phyloP scores from a whole-genome alignment of 169 alveolate genomes.

The Plasmodium relictum region DNA sequence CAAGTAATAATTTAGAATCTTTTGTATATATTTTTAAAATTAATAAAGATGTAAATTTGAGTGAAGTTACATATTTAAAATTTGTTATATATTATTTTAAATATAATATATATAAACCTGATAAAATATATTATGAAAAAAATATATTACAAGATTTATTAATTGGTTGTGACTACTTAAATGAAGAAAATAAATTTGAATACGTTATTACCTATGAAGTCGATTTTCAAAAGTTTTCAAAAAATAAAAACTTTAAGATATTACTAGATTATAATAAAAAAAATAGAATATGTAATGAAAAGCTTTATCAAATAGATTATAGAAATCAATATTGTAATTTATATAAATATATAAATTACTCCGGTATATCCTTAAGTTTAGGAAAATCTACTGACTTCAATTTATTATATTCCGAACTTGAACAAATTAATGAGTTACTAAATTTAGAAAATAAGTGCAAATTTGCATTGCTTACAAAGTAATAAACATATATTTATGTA shows the following conservation, averaged over 20 bases:
- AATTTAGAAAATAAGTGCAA: constrained; percentile 53
- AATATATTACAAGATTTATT: constrained; percentile 41
- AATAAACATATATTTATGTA: neutral
- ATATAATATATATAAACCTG: constrained; percentile 54
- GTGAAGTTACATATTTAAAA: constrained; percentile 30
- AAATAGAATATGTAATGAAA: neutral
- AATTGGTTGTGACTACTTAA: neutral
- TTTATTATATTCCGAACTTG: constrained; percentile 53
- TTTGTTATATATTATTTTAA: constrained; percentile 56
- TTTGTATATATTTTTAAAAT: constrained; percentile 37
- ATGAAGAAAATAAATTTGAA: constrained; percentile 30
- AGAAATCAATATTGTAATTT: constrained; percentile 8
- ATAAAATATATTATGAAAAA: constrained; percentile 47
- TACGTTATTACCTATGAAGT: constrained; percentile 19
- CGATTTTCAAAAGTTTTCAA: constrained; percentile 39
- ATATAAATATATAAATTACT: constrained; percentile 55
- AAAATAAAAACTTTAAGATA: constrained; percentile 32
- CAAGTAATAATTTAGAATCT: constrained; percentile 33
- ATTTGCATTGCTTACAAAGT: constrained; percentile 60
- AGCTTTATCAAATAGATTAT: neutral
- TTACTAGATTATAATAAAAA: constrained; percentile 13
- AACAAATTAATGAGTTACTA: constrained; percentile 44
- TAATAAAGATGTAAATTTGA: constrained; percentile 15
- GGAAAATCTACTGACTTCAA: constrained; percentile 18
- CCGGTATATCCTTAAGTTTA: constrained; percentile 28